Base-by-base conservation (phyloP, 441 rosid genomes). In the Francoa sonchifolia region DNA sequence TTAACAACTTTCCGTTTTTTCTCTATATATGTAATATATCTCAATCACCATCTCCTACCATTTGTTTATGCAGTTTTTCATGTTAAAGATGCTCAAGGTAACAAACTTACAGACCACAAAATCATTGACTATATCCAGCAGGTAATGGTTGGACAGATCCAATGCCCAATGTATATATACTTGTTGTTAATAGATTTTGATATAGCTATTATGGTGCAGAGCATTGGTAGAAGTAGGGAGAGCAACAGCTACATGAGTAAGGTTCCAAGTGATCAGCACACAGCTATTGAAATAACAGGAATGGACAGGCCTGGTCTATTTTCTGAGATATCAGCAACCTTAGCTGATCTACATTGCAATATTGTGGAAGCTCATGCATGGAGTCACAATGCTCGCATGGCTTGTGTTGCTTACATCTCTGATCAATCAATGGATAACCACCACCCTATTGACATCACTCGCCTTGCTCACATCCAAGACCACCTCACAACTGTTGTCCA, bases 341-440 rank as follows among this genome's bases (percentile, higher is more conserved):
- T 83, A 1, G 73, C 73, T 0, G 76, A 79, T 35, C 73, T 83
- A 3, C 68, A 58, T 1, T 83, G 94, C 62, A 74, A 73, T 43
- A 61, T 83, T 0, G 55, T 83, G 0, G 77, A 79, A 53, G 90
- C 84, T 18, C 83, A 79, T 6, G 79, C 83, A 1, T 83, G 94
- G 94, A 83, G 77, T 57, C 90, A 83, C 63, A 79, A 83, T 3
- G 67, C 68, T n/a, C 69, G 76, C 6, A 39, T 73, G 2, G 94
- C 94, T 2, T 79, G 83, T 33, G 73, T 83, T 1, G 81, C 73
- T 18, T 75, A 71, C 38, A 63, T 83, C 20, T 65, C 72, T 2
- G 77, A 76, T 36, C 74, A 66, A 33, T 49, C 57, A 7, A 72
- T 69, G 2, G 50, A 65, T 31, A 29, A 55, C 15, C 85, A 75